Evolutionary conservation across 352 stramenopile genomes (phyloP).

Genomic region (Phytophthora capsici): DNA sequence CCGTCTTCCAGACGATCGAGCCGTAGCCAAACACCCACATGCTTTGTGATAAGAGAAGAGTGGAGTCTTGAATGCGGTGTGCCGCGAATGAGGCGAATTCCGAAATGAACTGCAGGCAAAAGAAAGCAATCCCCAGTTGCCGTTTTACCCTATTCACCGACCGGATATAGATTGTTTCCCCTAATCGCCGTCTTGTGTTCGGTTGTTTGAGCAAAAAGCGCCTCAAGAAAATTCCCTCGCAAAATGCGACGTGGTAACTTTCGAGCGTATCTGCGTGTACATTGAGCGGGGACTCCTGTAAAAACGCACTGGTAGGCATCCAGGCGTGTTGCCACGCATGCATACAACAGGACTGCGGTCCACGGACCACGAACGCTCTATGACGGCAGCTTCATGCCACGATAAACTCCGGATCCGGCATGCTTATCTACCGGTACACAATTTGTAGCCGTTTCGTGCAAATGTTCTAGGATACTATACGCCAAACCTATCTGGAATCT

Average conservation of each 20-base stretch:
- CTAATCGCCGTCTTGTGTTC: conserved; percentile 13
- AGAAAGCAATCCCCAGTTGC: neutral
- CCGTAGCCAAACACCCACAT: conserved; percentile 90
- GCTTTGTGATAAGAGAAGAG: conserved; percentile 3
- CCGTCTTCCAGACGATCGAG: conserved; percentile 85
- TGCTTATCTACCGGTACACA: too few species aligned
- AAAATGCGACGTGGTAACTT: conserved; percentile 19
- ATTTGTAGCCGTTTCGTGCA: conserved; percentile 3
- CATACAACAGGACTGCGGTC: neutral
- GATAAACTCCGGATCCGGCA: neutral
- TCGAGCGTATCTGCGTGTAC: neutral
- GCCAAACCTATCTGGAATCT: neutral
- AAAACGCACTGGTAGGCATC: conserved; percentile 15
- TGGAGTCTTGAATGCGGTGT: conserved; percentile 10
- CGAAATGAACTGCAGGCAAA: conserved; percentile 28
- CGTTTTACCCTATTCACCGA: conserved; percentile 16
- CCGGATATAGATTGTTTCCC: conserved; percentile 7
- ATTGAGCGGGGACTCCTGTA: conserved; percentile 7
- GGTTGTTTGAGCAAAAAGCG: conserved; percentile 30
- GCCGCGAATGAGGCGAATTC: conserved; percentile 33
- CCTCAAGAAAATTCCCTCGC: conserved; percentile 32
- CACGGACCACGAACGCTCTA: conserved; percentile 1
- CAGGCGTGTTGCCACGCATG: conserved; percentile 2
- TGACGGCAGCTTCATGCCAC: neutral
- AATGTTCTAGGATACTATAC: conserved; percentile 6